Conservation (phyloP, 495 filamentous ascomycete genomes). For the Bombardia bombarda region DNA sequence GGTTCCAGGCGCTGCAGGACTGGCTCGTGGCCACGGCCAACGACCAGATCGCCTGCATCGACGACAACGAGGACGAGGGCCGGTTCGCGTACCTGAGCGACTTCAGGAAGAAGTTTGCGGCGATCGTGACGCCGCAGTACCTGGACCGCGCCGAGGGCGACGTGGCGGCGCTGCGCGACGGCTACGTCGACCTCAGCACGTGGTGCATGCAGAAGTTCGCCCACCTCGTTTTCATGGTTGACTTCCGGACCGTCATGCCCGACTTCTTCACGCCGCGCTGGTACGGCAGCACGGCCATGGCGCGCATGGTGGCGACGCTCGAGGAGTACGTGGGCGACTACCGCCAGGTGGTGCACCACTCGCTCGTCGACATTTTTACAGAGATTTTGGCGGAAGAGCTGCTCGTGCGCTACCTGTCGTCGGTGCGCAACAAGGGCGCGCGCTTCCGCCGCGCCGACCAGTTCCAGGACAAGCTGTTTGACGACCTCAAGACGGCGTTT, state of each 20-base stretch:
- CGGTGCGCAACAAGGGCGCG: slow-evolving; percentile 80
- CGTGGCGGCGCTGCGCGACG: slow-evolving; percentile 67
- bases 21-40: slow-evolving; percentile 97
- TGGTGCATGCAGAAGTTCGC: slow-evolving; percentile 84
- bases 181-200: slow-evolving; percentile 87
- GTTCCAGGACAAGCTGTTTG: slow-evolving; percentile 82
- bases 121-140: slow-evolving; percentile 74
- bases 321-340: slow-evolving; percentile 92
- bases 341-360: slow-evolving; percentile 67
- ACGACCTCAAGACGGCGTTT: slow-evolving; percentile 80
- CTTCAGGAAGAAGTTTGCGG: slow-evolving; percentile 71
- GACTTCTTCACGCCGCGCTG: slow-evolving; percentile 88
- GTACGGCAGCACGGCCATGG: slow-evolving; percentile 77
- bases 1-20: slow-evolving; percentile 74
- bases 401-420: slow-evolving; percentile 74
- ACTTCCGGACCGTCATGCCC: slow-evolving; percentile 71
- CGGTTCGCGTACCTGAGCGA: slow-evolving; percentile 68
- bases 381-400: slow-evolving; percentile 89
- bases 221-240: slow-evolving; percentile 72
- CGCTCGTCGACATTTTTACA: slow-evolving; percentile 77
- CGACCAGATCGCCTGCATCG: slow-evolving; percentile 96
- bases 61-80: slow-evolving; percentile 68
- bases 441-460: slow-evolving; percentile 80
- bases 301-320: slow-evolving; percentile 83
- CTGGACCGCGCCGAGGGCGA: slow-evolving; percentile 62